Evolutionary conservation across 78 protist species (phyloP).

Genomic region (Polysphondylium violaceum): DNA sequence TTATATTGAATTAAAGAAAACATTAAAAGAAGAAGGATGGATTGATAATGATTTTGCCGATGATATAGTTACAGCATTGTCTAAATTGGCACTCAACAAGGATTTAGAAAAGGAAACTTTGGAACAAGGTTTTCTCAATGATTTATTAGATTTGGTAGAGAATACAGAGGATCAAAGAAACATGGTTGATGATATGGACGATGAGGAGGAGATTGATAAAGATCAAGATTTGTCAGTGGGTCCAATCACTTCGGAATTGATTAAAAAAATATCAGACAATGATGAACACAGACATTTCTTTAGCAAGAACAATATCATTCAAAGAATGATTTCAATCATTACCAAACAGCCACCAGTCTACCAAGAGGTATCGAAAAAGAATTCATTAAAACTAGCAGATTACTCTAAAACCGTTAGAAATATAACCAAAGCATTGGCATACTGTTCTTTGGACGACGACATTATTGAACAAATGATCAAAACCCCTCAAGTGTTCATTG

Average conservation of each 20-base stretch:
- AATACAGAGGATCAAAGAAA: constrained; percentile 26
- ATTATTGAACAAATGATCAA: constrained; percentile 14
- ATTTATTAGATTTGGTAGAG: constrained; percentile 40
- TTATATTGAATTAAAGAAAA: background rate
- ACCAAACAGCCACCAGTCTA: constrained; percentile 34
- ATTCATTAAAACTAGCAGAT: constrained; percentile 27
- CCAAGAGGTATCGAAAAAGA: constrained; percentile 14
- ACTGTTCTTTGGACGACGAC: constrained; percentile 41
- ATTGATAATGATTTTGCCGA: constrained; percentile 48
- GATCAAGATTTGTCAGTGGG: constrained; percentile 51
- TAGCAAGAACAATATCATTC: background rate
- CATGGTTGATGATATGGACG: constrained; percentile 33
- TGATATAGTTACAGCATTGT: constrained; percentile 9
- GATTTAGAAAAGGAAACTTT: constrained; percentile 31
- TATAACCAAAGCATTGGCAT: constrained; percentile 50
- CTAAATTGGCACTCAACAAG: background rate
- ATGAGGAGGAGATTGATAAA: constrained; percentile 24
- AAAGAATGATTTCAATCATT: constrained; percentile 48
- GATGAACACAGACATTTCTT: constrained; percentile 37
- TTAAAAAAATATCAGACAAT: constrained; percentile 33
- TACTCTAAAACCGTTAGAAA: constrained; percentile 9
- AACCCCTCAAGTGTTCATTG: constrained; percentile 27
- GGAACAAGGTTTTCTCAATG: constrained; percentile 43
- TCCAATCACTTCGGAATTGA: constrained; percentile 40
- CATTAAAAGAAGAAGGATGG: constrained; percentile 58